phyloP scores from a whole-genome alignment of 2,329 filamentous ascomycete species.

The Pseudohalonectria lignicola region DNA sequence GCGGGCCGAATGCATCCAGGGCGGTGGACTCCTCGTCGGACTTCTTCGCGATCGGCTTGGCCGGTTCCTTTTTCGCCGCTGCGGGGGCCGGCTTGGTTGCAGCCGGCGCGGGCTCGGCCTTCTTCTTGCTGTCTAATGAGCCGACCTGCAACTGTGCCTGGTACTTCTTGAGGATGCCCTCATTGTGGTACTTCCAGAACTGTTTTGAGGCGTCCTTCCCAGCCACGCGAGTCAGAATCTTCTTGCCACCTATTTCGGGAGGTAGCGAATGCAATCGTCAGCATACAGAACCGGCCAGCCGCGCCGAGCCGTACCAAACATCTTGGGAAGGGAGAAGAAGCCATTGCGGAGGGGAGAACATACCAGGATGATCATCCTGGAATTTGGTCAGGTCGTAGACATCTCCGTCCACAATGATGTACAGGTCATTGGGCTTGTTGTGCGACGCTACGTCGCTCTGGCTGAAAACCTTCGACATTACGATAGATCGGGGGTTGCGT shows the following conservation, averaged over 20 bases:
- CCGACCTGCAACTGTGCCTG: constrained; percentile 66
- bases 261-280: neutral
- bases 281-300: constrained; percentile 2
- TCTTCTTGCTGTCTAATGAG: constrained; percentile 80
- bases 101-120: constrained; percentile 35
- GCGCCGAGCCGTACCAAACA: neutral
- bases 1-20: constrained; percentile 72
- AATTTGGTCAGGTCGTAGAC: constrained; percentile 92
- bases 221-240: constrained; percentile 51
- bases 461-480: constrained; percentile 89
- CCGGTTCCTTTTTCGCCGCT: constrained; percentile 10
- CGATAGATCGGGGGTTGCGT: too few species aligned
- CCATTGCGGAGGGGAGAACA: constrained; percentile 13
- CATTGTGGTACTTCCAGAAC: constrained; percentile 73
- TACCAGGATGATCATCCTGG: constrained; percentile 75
- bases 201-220: constrained; percentile 58
- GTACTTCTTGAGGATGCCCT: constrained; percentile 82
- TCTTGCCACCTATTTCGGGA: constrained; percentile 50
- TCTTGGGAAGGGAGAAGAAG: neutral
- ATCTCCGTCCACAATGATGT: constrained; percentile 86
- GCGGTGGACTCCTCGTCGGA: constrained; percentile 51
- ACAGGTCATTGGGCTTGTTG: constrained; percentile 77
- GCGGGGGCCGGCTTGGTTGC: constrained; percentile 20
- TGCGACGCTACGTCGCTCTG: constrained; percentile 80
- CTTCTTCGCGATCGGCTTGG: constrained; percentile 22